phyloP scores from a whole-genome alignment of 169 alveolate genomes.

The Plasmodium vinckei region DNA sequence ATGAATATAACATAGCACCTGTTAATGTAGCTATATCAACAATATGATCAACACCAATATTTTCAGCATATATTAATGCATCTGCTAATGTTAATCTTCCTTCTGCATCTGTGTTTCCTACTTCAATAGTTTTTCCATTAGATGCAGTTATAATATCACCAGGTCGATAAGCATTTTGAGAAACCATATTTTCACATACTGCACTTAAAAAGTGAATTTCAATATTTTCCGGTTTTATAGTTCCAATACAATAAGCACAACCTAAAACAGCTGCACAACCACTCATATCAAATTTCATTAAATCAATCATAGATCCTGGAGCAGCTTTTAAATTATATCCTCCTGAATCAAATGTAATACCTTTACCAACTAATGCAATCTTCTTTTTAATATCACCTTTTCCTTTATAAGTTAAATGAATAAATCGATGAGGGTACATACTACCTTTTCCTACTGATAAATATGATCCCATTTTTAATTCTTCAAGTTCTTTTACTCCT shows the following conservation, averaged over 20 bases:
- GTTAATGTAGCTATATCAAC: conserved; percentile 97
- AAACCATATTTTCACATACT: conserved; percentile 94
- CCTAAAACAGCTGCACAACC: conserved; percentile 93
- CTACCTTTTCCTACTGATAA: conserved; percentile 92
- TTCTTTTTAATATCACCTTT: conserved; percentile 77
- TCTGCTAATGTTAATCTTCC: conserved; percentile 98
- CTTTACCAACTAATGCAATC: conserved; percentile 95
- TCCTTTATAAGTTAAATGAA: conserved; percentile 87
- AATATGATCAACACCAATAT: conserved; percentile 88
- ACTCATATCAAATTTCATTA: conserved; percentile 92
- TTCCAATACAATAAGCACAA: conserved; percentile 88
- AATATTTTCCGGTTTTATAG: conserved; percentile 86
- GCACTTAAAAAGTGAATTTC: conserved; percentile 92
- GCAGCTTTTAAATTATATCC: conserved; percentile 92
- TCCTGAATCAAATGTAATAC: conserved; percentile 94
- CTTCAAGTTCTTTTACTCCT: conserved; percentile 87
- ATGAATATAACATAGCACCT: conserved; percentile 92
- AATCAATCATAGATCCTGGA: conserved; percentile 80
- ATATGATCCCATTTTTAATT: conserved; percentile 90
- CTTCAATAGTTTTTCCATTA: conserved; percentile 95
- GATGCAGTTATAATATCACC: conserved; percentile 94
- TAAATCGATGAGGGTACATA: conserved; percentile 88
- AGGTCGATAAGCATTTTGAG: conserved; percentile 92
- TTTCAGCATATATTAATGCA: conserved; percentile 94
- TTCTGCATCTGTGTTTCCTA: conserved; percentile 98